These are phyloP conservation scores for Neurospora africana DNA, from an alignment of 495 filamentous ascomycete species.

Conservation along the genomic window DNA sequence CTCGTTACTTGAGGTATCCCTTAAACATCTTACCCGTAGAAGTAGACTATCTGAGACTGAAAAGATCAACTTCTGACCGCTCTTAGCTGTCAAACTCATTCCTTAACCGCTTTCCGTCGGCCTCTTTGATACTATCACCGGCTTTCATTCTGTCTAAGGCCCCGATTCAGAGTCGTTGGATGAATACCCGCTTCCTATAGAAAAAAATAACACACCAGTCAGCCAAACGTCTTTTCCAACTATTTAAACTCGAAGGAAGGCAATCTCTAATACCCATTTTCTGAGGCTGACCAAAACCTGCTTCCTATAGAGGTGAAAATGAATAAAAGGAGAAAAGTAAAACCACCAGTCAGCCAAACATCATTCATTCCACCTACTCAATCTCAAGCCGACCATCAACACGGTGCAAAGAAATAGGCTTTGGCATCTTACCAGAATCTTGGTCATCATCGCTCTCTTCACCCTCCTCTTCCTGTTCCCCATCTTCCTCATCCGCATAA, in stretches of 20 bases:
- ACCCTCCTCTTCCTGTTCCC: neutral
- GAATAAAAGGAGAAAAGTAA: neutral
- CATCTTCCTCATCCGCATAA: slow-evolving; percentile 1
- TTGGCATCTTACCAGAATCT: neutral
- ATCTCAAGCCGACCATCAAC: neutral
- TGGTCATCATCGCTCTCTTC: neutral
- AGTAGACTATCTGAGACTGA: neutral
- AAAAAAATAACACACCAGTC: neutral
- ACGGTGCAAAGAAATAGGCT: neutral
- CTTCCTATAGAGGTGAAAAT: neutral
- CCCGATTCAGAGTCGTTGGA: neutral
- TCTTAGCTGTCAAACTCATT: neutral
- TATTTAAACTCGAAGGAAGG: neutral
- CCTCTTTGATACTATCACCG: neutral
- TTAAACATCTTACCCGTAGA: neutral
- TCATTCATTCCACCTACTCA: neutral
- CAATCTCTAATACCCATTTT: neutral
- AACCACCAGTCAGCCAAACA: neutral
- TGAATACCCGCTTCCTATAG: neutral
- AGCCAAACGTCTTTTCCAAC: neutral
- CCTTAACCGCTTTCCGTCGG: neutral
- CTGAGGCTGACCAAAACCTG: neutral
- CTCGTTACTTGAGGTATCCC: neutral
- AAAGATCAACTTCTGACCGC: neutral
- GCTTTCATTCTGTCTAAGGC: neutral